Percentiles rank a stretch among this genome's conserved stretches.
Conservation (phyloP, 2,329 filamentous ascomycete genomes). For the Thielaviopsis ethacetica region DNA sequence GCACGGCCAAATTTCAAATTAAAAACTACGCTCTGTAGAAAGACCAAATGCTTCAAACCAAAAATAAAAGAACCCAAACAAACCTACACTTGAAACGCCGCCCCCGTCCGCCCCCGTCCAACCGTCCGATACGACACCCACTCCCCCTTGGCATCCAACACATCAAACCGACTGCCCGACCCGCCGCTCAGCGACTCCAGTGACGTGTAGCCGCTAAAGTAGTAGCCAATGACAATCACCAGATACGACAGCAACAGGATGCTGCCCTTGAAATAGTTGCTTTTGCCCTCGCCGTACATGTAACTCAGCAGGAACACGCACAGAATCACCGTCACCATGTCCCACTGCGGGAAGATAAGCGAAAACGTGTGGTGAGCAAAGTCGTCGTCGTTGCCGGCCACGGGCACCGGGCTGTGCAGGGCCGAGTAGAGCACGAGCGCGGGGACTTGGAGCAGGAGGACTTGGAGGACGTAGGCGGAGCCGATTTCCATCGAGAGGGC, state of each 20-base stretch:
- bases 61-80: background rate
- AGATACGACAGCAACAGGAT: conserved; percentile 87
- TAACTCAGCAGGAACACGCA: conserved; percentile 94
- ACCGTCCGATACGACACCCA: conserved; percentile 38
- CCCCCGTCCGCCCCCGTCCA: conserved; percentile 27
- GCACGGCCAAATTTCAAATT: too few species aligned
- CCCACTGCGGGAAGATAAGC: conserved; percentile 95
- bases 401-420: conserved; percentile 37
- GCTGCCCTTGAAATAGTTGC: conserved; percentile 98
- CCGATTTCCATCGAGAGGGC: conserved; percentile 98
- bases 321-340: conserved; percentile 92
- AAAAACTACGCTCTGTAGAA: too few species aligned
- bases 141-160: conserved; percentile 31
- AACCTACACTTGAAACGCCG: conserved; percentile 14
- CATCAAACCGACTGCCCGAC: conserved; percentile 36
- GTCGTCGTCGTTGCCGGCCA: conserved; percentile 21
- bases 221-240: conserved; percentile 84
- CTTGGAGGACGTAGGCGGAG: conserved; percentile 89
- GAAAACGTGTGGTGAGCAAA: conserved; percentile 52
- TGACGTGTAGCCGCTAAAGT: conserved; percentile 49
- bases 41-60: too few species aligned
- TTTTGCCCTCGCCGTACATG: conserved; percentile 97
- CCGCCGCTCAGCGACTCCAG: conserved; percentile 17
- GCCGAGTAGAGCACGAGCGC: conserved; percentile 85
- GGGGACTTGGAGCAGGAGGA: conserved; percentile 86